Evolutionary conservation across 2,329 filamentous ascomycete genomes (phyloP).

Genomic region (Phaeosphaeriaceae sp.): DNA sequence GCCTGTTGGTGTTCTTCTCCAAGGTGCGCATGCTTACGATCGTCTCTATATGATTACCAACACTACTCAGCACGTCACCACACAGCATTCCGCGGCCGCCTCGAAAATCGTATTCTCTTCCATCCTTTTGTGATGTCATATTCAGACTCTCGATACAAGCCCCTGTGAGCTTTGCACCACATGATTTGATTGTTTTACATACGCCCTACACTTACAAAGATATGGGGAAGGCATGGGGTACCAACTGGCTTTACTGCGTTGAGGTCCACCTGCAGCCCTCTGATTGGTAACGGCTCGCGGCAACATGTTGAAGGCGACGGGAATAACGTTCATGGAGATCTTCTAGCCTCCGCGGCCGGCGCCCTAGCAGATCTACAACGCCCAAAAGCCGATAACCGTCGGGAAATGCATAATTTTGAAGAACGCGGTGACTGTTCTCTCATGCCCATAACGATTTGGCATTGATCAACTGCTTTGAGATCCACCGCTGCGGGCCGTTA

Average conservation of each 20-base stretch:
- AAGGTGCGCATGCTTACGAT: neutral
- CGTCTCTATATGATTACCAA: neutral
- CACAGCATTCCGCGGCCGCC: neutral
- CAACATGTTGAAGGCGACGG: neutral
- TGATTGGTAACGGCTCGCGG: neutral
- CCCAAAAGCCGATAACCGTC: neutral
- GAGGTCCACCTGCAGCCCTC: neutral
- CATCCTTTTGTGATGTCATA: neutral
- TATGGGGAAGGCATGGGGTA: constrained; percentile 5
- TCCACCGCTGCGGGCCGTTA: neutral
- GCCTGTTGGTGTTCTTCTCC: neutral
- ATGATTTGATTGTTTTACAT: neutral
- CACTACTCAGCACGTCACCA: neutral
- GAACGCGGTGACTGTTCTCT: neutral
- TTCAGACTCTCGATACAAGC: neutral
- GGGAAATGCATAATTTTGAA: neutral
- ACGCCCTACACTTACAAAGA: constrained; percentile 6
- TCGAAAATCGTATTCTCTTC: neutral
- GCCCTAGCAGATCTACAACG: constrained; percentile 1
- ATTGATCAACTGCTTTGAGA: neutral
- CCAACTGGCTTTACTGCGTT: constrained; percentile 2
- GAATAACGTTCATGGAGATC: neutral
- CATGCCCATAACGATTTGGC: neutral
- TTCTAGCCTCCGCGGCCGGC: constrained; percentile 32
- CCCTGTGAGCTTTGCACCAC: neutral